Evolutionary conservation across 192 early-diverging fungal species (phyloP).

Genomic region (Coemansia sp.): DNA sequence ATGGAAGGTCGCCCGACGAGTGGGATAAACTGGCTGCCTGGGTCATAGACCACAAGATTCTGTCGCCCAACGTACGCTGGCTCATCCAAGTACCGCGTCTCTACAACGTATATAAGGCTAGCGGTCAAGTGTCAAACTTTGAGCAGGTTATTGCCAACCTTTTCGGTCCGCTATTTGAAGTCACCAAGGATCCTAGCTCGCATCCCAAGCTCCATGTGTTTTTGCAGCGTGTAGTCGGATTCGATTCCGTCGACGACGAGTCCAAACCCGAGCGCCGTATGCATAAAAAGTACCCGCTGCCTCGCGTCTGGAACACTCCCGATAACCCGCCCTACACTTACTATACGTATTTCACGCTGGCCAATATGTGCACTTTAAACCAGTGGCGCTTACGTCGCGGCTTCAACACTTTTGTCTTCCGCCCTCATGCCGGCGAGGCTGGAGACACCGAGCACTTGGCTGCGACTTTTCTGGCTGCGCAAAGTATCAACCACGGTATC

Average conservation of each 20-base stretch:
- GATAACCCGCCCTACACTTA: slow-evolving; percentile 93
- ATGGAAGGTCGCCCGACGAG: slow-evolving; percentile 80
- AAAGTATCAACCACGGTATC: slow-evolving; percentile 92
- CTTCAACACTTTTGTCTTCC: slow-evolving; percentile 92
- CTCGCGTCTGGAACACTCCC: slow-evolving; percentile 60
- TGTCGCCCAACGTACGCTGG: slow-evolving; percentile 94
- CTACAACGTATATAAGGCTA: slow-evolving; percentile 83
- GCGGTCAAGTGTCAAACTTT: slow-evolving; percentile 67
- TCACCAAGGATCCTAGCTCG: slow-evolving; percentile 76
- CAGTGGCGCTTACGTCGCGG: slow-evolving; percentile 71
- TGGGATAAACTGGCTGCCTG: slow-evolving; percentile 96
- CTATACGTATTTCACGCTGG: slow-evolving; percentile 90
- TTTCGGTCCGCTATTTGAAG: slow-evolving; percentile 91
- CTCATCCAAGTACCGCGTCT: slow-evolving; percentile 91
- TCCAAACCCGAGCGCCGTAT: slow-evolving; percentile 82
- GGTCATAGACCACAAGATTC: slow-evolving; percentile 89
- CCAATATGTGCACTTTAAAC: slow-evolving; percentile 84
- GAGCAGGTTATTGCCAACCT: slow-evolving; percentile 80
- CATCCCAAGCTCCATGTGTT: slow-evolving; percentile 94
- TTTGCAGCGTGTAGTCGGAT: slow-evolving; percentile 91
- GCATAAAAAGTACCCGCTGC: slow-evolving; percentile 79
- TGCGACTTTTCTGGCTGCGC: slow-evolving; percentile 83
- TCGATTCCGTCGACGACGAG: slow-evolving; percentile 95
- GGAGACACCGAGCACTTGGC: slow-evolving; percentile 94
- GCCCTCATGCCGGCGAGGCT: slow-evolving; percentile 94